These are phyloP conservation scores for Emmonsia crescens DNA, from an alignment of 2,329 filamentous ascomycete genomes.

Conservation along the genomic window DNA sequence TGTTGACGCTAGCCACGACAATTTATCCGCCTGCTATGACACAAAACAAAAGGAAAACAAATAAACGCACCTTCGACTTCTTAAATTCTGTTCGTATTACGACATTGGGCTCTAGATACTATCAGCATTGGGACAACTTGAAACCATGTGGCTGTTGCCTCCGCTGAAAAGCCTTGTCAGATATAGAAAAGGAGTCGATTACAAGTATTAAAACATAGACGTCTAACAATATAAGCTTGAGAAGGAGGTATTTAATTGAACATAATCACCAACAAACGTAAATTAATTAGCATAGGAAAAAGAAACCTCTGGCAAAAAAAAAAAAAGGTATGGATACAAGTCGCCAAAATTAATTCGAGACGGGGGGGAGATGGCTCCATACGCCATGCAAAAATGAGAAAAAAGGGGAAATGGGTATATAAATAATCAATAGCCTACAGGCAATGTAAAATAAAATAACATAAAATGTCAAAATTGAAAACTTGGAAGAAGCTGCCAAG, in stretches of 20 bases:
- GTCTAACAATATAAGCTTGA: neutral
- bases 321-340: neutral
- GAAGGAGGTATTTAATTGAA: neutral
- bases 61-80: neutral
- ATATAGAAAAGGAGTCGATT: neutral
- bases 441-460: neutral
- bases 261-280: neutral
- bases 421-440: neutral
- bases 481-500: neutral
- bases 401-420: neutral
- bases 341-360: no score
- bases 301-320: no score
- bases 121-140: neutral
- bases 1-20: neutral
- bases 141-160: neutral
- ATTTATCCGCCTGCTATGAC: neutral
- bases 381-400: neutral
- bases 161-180: neutral
- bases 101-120: neutral
- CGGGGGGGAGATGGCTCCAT: neutral
- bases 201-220: neutral
- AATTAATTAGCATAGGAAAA: no score
- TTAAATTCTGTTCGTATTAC: neutral
- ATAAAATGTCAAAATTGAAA: neutral
- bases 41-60: neutral